These are phyloP conservation scores for Nigrospora sphaerica DNA, from an alignment of 2,329 filamentous ascomycete genomes.

Conservation along the genomic window DNA sequence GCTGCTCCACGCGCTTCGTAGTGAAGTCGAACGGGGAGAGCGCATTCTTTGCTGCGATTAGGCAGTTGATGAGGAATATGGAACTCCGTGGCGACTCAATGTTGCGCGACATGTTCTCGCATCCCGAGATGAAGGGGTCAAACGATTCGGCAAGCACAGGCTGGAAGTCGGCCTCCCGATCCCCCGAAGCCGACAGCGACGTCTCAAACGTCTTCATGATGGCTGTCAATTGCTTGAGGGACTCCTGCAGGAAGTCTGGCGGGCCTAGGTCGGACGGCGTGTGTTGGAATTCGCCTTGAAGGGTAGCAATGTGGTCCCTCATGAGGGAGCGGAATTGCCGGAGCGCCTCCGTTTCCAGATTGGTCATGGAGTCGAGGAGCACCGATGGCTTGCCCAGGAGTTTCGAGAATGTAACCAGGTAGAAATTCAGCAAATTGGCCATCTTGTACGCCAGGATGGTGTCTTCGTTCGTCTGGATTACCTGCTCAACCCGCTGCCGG, in stretches of 20 bases:
- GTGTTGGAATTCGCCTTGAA: conserved; percentile 65
- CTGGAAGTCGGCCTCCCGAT: conserved; percentile 63
- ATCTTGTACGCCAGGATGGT: conserved; percentile 84
- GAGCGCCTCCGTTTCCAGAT: conserved; percentile 69
- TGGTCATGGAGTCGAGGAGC: conserved; percentile 61
- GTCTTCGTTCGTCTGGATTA: conserved; percentile 88
- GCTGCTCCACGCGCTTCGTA: conserved; percentile 40
- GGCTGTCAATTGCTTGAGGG: conserved; percentile 67
- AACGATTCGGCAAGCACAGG: conserved; percentile 71
- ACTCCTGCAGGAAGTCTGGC: conserved; percentile 74
- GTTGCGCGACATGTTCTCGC: conserved; percentile 58
- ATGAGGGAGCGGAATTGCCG: conserved; percentile 77
- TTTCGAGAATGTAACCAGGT: conserved; percentile 75
- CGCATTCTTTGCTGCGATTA: conserved; percentile 48
- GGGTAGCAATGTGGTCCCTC: conserved; percentile 68
- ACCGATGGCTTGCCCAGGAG: conserved; percentile 64
- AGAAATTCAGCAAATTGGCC: conserved; percentile 83
- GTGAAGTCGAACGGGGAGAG: conserved; percentile 60
- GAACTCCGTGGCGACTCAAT: conserved; percentile 53
- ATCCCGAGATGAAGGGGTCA: conserved; percentile 77
- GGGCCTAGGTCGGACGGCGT: conserved; percentile 67
- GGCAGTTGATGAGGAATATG: conserved; percentile 70
- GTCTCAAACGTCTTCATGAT: conserved; percentile 86
- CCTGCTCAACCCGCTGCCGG: conserved; percentile 84
- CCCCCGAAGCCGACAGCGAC: conserved; percentile 56